Base-by-base conservation (phyloP, 805 yeast species). In the Metschnikowia vanudenii region DNA sequence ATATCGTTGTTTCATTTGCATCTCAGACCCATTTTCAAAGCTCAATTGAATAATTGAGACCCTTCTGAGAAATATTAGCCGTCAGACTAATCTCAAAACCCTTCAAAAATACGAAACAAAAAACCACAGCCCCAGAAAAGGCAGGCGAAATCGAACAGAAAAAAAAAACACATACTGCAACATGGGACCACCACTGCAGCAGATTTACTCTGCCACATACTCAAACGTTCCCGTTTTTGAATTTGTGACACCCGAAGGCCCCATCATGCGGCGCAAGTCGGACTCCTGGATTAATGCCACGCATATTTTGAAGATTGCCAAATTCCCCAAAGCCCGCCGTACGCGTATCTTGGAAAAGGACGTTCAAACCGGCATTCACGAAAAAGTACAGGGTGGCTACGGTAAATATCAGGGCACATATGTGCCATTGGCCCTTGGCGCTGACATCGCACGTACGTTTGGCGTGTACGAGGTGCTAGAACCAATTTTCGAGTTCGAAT, bases 241-340 rank as follows among this genome's bases (percentile, higher is more conserved):
- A 63, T 76, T 82, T 60, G 82, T 82, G 39, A 78, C 87, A 35
- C 73, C 79, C 29, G 88, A 83, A 43, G 84, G 85, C 30, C 87
- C 85, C 16, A 81, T 84, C 28, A 83, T 84, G 88, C 71, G 88
- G 43, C 69, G 90, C 40, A 72, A 78, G 38, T 62, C 62, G 33
- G 90, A 85, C 62, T 75, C 84, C 12, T 79, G 80, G 71, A 77
- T 85, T 53, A 85, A 85, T 61, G 89, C 88, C 16, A 82, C 89
- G 3, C 90, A 84, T 62, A 77, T 84, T 29, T 68, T 85, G 45
- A 83, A 82, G 58, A 75, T 84, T 22, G 88, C 86, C 20, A 82
- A 84, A 39, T 74, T 82, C 47, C 88, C 85, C 54, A 77, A 82
- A 56, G 80, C 85, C 17, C 75, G 77, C 49, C 67, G 88, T 39